Percentiles rank a stretch among this genome's conserved stretches.
phyloP scores from a whole-genome alignment of 2,329 filamentous ascomycete genomes.

The Penicillium janthinellum region DNA sequence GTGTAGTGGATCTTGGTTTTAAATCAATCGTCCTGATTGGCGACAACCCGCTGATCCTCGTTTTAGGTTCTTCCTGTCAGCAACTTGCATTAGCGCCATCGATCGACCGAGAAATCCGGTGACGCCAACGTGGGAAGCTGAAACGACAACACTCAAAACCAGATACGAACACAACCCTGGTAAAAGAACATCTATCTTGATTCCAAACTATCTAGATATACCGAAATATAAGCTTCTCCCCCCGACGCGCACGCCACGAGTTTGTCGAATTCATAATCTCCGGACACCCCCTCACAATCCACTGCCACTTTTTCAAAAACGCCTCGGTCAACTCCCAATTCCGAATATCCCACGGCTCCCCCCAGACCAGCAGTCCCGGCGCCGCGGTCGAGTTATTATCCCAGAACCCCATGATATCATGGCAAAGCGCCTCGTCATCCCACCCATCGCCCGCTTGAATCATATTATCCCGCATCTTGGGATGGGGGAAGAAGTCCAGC shows the following conservation, averaged over 20 bases:
- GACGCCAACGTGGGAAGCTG: background rate
- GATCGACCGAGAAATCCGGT: background rate
- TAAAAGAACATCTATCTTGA: too few relatives aligned
- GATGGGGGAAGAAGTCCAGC: constrained; percentile 38
- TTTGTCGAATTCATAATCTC: constrained; percentile 31
- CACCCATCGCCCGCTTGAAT: constrained; percentile 35
- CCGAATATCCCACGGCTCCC: constrained; percentile 47
- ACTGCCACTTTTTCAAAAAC: constrained; percentile 52
- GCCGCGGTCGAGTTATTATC: constrained; percentile 14
- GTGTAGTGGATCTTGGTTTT: background rate
- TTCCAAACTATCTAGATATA: constrained; percentile 19
- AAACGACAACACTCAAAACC: too few relatives aligned
- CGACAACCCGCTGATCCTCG: background rate
- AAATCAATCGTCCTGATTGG: background rate
- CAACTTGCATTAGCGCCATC: constrained; percentile 17
- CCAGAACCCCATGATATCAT: constrained; percentile 42
- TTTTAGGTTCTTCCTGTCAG: constrained; percentile 5
- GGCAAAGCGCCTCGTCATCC: constrained; percentile 41
- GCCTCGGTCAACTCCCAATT: constrained; percentile 53
- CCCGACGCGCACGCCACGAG: constrained; percentile 28
- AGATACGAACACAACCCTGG: too few relatives aligned
- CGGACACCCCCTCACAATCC: constrained; percentile 30
- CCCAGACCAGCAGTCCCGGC: constrained; percentile 53
- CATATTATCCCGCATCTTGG: constrained; percentile 46
- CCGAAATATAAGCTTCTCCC: constrained; percentile 31